Evolutionary conservation across 768 basidiomycete genomes (phyloP), one percentile per base, ranked within the genome.

Genomic region (Gloeostereum incarnatum): DNA sequence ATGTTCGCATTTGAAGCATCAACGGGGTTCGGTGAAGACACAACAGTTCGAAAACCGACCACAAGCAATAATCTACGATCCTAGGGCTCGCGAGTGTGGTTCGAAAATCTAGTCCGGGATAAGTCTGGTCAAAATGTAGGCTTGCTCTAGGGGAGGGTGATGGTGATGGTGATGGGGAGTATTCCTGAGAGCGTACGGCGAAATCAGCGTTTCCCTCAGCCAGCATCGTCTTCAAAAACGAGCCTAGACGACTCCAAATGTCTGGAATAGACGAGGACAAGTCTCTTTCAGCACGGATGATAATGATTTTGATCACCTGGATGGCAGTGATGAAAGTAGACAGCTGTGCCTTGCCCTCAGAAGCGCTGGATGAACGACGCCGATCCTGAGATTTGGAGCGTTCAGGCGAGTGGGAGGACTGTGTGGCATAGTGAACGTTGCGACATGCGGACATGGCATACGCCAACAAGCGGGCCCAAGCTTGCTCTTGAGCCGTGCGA

Each of bases 11-110:
- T 45, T 83, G 81, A 20, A 81, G 58, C 37, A 71, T 59, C 20
- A 88, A 63, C 1, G 83, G 81, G 26, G 60, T 75, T 13, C 79
- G 68, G 48, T 69, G 73, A 1, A 74, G 65, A 45, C 75, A 81
- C 13, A 81, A 53, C 38, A 82, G 65, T 48, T 85, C 80, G 19
- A 86, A 57, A 20, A 78, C 53, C 3, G 84, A 86, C 83, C 83
- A 86, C 1, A 80, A 61, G 6, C 73, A 58, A 46, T 84, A 87
- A 52, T 88, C 85, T 4, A 83, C 60, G 18, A 81, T 59, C 20
- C 81, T 67, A 3, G 81, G 81, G 29, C 56, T 59, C 20, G 49
- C 47, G 35, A 55, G 50, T 30, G 50, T 39, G n/a, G n/a, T n/a
- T 36, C 43, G 49, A 2, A 45, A 39, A 46, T 44, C 48, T 29